phyloP scores from a whole-genome alignment of 139 green algal species.

The Yamagishiella unicocca region DNA sequence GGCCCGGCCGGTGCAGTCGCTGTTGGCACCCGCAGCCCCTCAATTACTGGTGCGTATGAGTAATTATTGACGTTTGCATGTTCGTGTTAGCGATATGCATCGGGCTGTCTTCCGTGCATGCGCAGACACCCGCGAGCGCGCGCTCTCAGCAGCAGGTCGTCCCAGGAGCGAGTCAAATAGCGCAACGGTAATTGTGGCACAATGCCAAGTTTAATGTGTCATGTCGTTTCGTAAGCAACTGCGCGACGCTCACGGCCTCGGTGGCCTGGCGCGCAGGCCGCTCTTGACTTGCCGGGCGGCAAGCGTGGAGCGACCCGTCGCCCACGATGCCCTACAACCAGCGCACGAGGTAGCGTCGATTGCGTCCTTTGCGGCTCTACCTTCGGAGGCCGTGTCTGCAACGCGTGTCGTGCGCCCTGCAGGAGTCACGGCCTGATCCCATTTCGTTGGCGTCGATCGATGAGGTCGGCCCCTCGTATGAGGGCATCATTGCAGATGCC shows the following conservation, averaged over 20 bases:
- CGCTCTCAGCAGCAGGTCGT: not conserved
- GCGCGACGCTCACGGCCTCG: not conserved
- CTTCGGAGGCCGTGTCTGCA: not conserved
- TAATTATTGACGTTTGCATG: too few species aligned
- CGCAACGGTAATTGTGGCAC: not conserved
- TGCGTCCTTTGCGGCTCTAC: not conserved
- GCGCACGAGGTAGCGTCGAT: not conserved
- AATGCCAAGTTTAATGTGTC: too few species aligned
- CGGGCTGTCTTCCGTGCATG: too few species aligned
- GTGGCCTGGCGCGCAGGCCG: slow-evolving; percentile 7
- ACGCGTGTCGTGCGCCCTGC: not conserved
- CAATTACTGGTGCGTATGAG: not conserved
- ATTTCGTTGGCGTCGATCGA: slow-evolving; percentile 1
- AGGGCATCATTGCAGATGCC: slow-evolving; percentile 54
- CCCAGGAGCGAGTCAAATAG: not conserved
- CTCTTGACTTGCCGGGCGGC: slow-evolving; percentile 12
- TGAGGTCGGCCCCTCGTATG: slow-evolving; percentile 41
- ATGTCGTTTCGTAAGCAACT: too few species aligned
- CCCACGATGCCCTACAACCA: not conserved
- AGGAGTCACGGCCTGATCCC: not conserved
- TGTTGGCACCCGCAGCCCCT: not conserved
- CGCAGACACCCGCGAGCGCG: not conserved
- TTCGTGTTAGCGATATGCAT: too few species aligned
- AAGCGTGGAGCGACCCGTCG: not conserved
- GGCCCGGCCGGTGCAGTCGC: not conserved